phyloP scores from a whole-genome alignment of 768 basidiomycete genomes.

The Thelephora aurantiotincta region DNA sequence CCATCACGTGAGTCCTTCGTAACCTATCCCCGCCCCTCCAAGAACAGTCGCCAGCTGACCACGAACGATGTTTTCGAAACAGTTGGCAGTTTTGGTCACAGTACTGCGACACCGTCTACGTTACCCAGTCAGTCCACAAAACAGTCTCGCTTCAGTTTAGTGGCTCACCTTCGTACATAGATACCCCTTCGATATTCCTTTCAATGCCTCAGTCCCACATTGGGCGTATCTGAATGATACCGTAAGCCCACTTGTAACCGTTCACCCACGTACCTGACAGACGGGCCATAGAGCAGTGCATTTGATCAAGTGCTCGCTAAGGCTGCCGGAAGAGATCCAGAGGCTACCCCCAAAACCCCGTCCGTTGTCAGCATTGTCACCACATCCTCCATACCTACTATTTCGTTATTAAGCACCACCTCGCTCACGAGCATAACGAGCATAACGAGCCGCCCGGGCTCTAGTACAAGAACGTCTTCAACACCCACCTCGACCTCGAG shows the following conservation, averaged over 20 bases:
- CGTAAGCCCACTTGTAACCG: not conserved
- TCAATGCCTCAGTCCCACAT: not conserved
- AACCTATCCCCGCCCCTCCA: not conserved
- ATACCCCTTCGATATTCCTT: not conserved
- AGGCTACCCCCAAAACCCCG: not conserved
- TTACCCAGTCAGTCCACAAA: not conserved
- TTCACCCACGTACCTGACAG: not conserved
- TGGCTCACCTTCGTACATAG: not conserved
- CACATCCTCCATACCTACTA: not conserved
- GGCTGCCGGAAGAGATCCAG: not conserved
- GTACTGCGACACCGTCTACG: not conserved
- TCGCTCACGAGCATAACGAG: not conserved
- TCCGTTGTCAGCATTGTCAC: not conserved
- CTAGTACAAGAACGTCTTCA: not conserved
- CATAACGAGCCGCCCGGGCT: not conserved
- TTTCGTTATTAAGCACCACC: not conserved
- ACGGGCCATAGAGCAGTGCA: not conserved
- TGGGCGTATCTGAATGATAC: not conserved
- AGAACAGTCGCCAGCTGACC: not conserved
- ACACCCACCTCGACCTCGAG: not conserved
- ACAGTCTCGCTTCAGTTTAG: not conserved
- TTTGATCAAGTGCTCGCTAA: not conserved
- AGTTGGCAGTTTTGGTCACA: not conserved
- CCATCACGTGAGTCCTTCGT: not conserved
- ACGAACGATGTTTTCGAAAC: not conserved